A percentile compares a stretch with the other conserved stretches of the same genome.
Conservation (phyloP, 192 early-diverging fungal species). For the Backusella mclennaniae region DNA sequence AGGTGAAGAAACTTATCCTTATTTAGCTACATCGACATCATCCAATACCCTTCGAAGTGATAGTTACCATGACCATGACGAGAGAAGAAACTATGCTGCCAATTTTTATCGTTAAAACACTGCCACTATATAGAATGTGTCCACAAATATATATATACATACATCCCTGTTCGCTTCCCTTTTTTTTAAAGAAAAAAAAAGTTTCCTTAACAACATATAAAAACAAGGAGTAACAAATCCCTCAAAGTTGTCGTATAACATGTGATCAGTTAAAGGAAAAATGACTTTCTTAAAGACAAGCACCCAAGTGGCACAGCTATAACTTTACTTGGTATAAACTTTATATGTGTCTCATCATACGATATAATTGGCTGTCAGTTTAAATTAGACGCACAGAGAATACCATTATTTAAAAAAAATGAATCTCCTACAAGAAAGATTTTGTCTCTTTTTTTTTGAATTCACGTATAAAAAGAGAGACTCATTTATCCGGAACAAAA, state of each 20-base stretch:
- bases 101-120: not conserved
- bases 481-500: not conserved
- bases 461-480: not conserved
- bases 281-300: not conserved
- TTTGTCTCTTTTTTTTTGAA: not conserved
- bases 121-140: not conserved
- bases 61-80: not conserved
- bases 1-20: not conserved
- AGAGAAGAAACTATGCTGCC: not conserved
- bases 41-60: slow-evolving; percentile 4
- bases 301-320: not conserved
- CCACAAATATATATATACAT: not conserved
- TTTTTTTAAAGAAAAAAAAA: not conserved
- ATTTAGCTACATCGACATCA: slow-evolving; percentile 2
- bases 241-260: not conserved
- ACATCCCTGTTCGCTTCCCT: not conserved
- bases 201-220: not conserved
- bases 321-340: not conserved
- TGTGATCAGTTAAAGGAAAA: not conserved
- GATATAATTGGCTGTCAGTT: not conserved
- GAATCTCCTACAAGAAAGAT: not conserved
- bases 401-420: not conserved
- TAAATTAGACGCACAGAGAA: not conserved
- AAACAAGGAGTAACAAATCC: slow-evolving; percentile 1
- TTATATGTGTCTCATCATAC: not conserved